Percentiles rank a stretch among this genome's conserved stretches.
Evolutionary conservation across 352 stramenopile species (phyloP).

Genomic region (Phytophthora multivora): DNA sequence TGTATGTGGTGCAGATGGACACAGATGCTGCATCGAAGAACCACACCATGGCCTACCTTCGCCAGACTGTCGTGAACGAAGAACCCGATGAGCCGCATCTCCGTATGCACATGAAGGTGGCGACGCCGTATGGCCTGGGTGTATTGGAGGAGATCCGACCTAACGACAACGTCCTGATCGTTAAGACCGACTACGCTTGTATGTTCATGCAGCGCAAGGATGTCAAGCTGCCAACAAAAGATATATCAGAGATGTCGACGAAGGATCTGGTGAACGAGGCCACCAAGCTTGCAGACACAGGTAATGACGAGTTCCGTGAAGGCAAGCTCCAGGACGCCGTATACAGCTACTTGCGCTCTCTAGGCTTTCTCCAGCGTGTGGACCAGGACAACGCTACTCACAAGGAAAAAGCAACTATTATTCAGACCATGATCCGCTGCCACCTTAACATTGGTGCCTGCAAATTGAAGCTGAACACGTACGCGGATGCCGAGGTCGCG

Average conservation of each 20-base stretch:
- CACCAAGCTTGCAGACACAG: conserved; percentile 64
- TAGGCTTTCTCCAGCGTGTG: conserved; percentile 78
- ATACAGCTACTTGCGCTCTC: conserved; percentile 73
- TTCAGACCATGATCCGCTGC: conserved; percentile 90
- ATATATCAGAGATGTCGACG: conserved; percentile 73
- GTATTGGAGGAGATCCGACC: conserved; percentile 71
- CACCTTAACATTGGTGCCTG: conserved; percentile 87
- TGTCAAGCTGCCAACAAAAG: conserved; percentile 65
- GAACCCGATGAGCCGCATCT: conserved; percentile 67
- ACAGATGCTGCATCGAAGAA: conserved; percentile 61
- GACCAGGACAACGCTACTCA: conserved; percentile 77
- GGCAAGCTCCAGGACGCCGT: conserved; percentile 69
- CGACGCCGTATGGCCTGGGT: conserved; percentile 73
- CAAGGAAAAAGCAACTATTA: conserved; percentile 87
- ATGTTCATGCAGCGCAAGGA: conserved; percentile 87
- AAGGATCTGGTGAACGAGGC: conserved; percentile 79
- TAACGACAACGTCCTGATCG: conserved; percentile 67
- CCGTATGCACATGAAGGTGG: conserved; percentile 81
- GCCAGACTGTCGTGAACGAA: conserved; percentile 66
- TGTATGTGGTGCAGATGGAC: conserved; percentile 85
- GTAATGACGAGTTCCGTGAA: conserved; percentile 74
- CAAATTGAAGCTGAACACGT: conserved; percentile 78
- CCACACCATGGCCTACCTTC: conserved; percentile 72
- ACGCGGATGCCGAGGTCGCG: conserved; percentile 74
- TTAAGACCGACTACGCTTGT: conserved; percentile 64